Evolutionary conservation across 495 filamentous ascomycete species (phyloP).

Genomic region (Amphirosellinia nigrospora): DNA sequence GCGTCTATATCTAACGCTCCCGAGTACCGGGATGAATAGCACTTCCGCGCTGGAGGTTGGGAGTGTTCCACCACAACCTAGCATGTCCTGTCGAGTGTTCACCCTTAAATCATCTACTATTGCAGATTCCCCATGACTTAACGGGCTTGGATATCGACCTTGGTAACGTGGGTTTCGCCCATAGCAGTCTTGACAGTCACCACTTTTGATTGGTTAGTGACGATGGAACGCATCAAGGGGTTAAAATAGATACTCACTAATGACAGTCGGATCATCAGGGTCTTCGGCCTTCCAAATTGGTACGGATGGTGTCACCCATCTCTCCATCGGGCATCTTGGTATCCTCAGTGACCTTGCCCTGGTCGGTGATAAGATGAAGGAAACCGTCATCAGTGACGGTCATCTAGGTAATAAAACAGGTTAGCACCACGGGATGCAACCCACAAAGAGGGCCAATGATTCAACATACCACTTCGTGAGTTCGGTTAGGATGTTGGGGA

Average conservation of each 20-base stretch:
- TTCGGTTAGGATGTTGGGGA: slow-evolving; percentile 88
- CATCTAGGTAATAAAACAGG: slow-evolving; percentile 58
- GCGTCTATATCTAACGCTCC: slow-evolving; percentile 21
- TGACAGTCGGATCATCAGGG: slow-evolving; percentile 71
- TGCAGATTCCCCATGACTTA: slow-evolving; percentile 1
- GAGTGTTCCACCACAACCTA: slow-evolving; percentile 9
- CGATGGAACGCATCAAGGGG: slow-evolving; percentile 8
- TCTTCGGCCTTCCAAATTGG: slow-evolving; percentile 11
- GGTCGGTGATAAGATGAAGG: slow-evolving; percentile 84
- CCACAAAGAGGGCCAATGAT: background rate
- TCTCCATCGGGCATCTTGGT: slow-evolving; percentile 93
- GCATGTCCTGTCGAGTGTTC: slow-evolving; percentile 5
- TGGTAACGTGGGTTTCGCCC: slow-evolving; percentile 91
- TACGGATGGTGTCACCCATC: slow-evolving; percentile 66
- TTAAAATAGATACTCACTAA: slow-evolving; percentile 70
- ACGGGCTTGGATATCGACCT: slow-evolving; percentile 65
- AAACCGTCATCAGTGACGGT: slow-evolving; percentile 89
- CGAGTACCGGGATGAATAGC: slow-evolving; percentile 3
- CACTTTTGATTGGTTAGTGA: slow-evolving; percentile 59
- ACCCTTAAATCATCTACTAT: background rate
- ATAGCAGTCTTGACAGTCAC: slow-evolving; percentile 92
- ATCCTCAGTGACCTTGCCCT: slow-evolving; percentile 87
- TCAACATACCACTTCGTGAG: slow-evolving; percentile 90
- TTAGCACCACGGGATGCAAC: slow-evolving; percentile 20
- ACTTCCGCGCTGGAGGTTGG: background rate